These are phyloP conservation scores for Platanthera guangdongensis DNA, from an alignment of 106 monocot genomes.

Conservation along the genomic window DNA sequence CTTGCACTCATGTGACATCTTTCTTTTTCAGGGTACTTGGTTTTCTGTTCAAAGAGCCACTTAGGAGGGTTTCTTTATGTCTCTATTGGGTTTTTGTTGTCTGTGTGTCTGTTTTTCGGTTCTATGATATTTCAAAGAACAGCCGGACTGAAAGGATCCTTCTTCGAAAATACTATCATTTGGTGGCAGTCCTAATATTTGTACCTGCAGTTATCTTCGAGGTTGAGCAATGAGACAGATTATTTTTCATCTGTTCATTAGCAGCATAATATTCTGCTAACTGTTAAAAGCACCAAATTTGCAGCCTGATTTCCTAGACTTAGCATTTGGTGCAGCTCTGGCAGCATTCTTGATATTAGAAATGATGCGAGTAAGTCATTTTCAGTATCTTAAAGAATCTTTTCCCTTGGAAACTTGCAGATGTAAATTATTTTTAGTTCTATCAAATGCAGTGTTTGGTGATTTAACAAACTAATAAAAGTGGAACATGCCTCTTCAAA, in stretches of 20 bases:
- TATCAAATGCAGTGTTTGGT: not conserved
- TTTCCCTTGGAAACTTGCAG: not conserved
- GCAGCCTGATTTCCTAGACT: conserved; percentile 88
- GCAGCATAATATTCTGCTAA: conserved; percentile 1
- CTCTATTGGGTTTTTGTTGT: conserved; percentile 77
- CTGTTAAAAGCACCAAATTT: conserved; percentile 14
- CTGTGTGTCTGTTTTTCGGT: conserved; percentile 59
- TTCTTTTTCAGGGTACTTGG: conserved; percentile 58
- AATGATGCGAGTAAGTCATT: conserved; percentile 78
- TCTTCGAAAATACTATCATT: conserved; percentile 95
- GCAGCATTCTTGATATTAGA: conserved; percentile 78
- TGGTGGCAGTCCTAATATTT: conserved; percentile 92
- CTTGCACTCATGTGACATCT: not conserved
- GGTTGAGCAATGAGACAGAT: conserved; percentile 24
- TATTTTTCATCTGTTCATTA: conserved; percentile 4
- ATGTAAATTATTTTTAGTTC: not conserved
- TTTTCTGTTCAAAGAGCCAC: conserved; percentile 65
- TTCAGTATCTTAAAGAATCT: not conserved
- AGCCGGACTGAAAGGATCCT: conserved; percentile 94
- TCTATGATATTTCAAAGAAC: conserved; percentile 87
- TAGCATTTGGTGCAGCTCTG: conserved; percentile 95
- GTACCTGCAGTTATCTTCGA: conserved; percentile 78
- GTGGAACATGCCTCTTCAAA: not conserved
- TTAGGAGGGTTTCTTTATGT: conserved; percentile 51
- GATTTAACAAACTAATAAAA: not conserved